These are phyloP conservation scores for Penicilliopsis zonata DNA, from an alignment of 495 filamentous ascomycete species.

Conservation along the genomic window DNA sequence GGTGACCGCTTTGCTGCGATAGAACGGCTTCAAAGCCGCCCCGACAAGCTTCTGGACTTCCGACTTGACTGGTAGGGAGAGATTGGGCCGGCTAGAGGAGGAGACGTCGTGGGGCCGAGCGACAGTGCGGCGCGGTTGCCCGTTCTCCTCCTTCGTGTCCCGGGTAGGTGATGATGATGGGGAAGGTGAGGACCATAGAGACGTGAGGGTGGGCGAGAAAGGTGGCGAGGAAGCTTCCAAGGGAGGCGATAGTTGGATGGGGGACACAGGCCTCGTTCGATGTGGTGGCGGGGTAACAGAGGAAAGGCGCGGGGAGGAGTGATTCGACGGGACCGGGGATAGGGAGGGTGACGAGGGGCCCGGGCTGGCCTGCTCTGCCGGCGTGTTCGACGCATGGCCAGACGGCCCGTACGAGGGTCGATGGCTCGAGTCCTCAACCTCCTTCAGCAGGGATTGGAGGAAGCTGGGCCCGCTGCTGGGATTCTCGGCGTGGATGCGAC, in stretches of 20 bases:
- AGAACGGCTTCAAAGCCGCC: conserved; percentile 63
- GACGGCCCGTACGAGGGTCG: conserved; percentile 33
- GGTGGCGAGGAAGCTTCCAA: conserved; percentile 47
- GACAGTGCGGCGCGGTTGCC: conserved; percentile 5
- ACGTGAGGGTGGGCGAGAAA: conserved; percentile 39
- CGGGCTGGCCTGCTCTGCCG: conserved; percentile 34
- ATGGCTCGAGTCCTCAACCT: conserved; percentile 67
- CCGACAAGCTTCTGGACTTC: conserved; percentile 75
- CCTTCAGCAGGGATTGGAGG: conserved; percentile 69
- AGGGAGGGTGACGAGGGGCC: conserved; percentile 58
- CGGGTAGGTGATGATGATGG: conserved; percentile 15
- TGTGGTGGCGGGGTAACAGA: conserved; percentile 64
- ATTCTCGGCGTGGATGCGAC: conserved; percentile 20
- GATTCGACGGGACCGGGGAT: conserved; percentile 57
- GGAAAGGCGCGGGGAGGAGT: conserved; percentile 55
- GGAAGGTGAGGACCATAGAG: too few species aligned
- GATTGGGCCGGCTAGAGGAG: conserved; percentile 40
- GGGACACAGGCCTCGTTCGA: conserved; percentile 50
- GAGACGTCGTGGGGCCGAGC: conserved; percentile 24
- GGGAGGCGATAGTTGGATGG: conserved; percentile 54
- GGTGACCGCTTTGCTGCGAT: conserved; percentile 51
- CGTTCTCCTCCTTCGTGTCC: conserved; percentile 4
- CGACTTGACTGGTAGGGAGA: conserved; percentile 64
- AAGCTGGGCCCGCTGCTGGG: conserved; percentile 47
- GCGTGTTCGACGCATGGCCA: conserved; percentile 31